Evolutionary conservation across 768 basidiomycete genomes (phyloP), one percentile per base, ranked within the genome.

Genomic region (Lactarius pseudohatsudake): DNA sequence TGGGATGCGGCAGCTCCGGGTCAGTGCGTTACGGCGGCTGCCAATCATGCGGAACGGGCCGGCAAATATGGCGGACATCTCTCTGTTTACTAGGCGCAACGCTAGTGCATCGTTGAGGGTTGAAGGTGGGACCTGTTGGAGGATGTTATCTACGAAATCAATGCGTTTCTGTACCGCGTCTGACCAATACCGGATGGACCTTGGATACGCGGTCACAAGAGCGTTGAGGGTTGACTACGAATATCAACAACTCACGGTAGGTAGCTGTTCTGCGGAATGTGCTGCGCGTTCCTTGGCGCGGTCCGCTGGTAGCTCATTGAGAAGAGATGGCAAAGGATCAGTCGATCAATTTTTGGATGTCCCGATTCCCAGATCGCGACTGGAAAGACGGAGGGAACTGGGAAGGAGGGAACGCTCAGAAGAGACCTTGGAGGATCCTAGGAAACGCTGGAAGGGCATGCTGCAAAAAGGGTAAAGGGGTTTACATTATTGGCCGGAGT

Each of bases 171-270:
- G 66, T 45, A 54, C 53, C 34, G 61, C 66, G 20, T 67, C 61
- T 30, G 57, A 67, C 66, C 66, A 67, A 60, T 63, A 67, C 45
- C 43, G 65, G 65, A 61, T n/a, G n/a, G 65, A 61, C 36, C 65
- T 66, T 43, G 22, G 16, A 36, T 13, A 7, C 22, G n/a, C 11
- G 20, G 7, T 36, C 13, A 26, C 15, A 40, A 3, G 15, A 6
- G 56, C 4, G 18, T 26, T 22, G 8, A 50, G 36, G 36, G 36
- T 10, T 4, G 36, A 26, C 2, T 4, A 50, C 22, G n/a, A 22
- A 28, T 43, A 34, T 61, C 13, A 36, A 28, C 47, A 40, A 66
- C 65, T 66, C 50, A 66, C 65, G 40, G 26, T 32, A 22, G 45
- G 47, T 26, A 4, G 60, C 34, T 53, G 28, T 30, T 47, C 56